Conservation (phyloP, 345 rosid genomes). For the Hibiscus tridactylites region DNA sequence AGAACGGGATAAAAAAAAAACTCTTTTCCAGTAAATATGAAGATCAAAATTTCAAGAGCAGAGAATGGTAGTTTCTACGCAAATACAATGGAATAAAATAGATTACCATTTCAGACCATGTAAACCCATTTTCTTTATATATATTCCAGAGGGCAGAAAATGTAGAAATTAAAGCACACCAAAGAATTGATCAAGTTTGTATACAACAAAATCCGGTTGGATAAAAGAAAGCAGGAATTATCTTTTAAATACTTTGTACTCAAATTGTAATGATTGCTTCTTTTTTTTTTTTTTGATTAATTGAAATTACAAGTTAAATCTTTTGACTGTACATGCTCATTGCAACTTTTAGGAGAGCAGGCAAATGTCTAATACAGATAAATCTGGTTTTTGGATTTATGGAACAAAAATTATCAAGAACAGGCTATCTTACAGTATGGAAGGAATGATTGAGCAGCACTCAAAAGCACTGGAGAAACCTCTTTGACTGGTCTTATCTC, state of each 20-base stretch:
- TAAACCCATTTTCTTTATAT: neutral
- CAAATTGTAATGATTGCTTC: neutral
- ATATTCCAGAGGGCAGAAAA: constrained; percentile 1
- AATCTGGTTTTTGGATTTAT: neutral
- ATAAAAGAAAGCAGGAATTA: constrained; percentile 2
- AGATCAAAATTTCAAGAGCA: neutral
- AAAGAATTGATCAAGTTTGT: neutral
- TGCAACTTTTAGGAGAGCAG: neutral
- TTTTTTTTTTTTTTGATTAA: neutral
- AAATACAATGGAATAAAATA: neutral
- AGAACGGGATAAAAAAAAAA: neutral
- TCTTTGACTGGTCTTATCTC: constrained; percentile 84
- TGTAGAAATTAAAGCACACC: neutral
- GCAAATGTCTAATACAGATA: neutral
- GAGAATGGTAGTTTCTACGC: neutral
- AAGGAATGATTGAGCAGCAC: constrained; percentile 69
- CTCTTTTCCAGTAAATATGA: neutral
- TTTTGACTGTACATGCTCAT: neutral
- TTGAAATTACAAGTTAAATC: neutral
- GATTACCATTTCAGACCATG: neutral
- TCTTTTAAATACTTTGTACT: neutral
- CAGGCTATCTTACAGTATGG: constrained; percentile 67
- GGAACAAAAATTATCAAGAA: neutral
- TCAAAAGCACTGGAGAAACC: constrained; percentile 73
- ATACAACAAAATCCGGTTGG: neutral